phyloP scores from a whole-genome alignment of 371 early-diverging fungal species.

The Astathelohania contejeani region DNA sequence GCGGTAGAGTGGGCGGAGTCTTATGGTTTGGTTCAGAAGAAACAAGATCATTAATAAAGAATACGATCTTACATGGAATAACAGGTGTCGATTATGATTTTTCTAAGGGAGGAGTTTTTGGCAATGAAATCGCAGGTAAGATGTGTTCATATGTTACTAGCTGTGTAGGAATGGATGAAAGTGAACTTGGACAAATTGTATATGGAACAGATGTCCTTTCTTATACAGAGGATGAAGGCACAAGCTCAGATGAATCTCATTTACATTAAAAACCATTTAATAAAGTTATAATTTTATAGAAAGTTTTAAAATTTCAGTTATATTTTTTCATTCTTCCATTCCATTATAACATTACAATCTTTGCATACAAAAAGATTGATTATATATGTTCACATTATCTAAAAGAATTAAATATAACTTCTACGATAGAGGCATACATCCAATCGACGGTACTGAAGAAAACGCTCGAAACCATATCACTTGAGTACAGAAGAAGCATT shows the following conservation, averaged over 20 bases:
- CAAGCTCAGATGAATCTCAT: not conserved
- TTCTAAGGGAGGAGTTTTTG: not conserved
- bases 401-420: too few species aligned
- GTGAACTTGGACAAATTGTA: constrained; percentile 11
- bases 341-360: too few species aligned
- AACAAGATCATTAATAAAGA: constrained; percentile 32
- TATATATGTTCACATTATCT: too few species aligned
- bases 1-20: constrained; percentile 37
- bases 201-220: constrained; percentile 1
- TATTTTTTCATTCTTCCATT: too few species aligned
- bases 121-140: not conserved
- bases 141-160: constrained; percentile 6
- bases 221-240: constrained; percentile 11
- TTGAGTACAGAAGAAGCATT: too few species aligned
- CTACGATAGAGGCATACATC: too few species aligned
- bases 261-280: too few species aligned
- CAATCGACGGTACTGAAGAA: too few species aligned
- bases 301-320: too few species aligned
- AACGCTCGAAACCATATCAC: too few species aligned
- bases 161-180: constrained; percentile 7
- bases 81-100: constrained; percentile 8
- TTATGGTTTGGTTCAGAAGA: constrained; percentile 36
- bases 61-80: constrained; percentile 33
- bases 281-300: too few species aligned
- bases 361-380: too few species aligned